phyloP scores from a whole-genome alignment of 139 green algal genomes.

The Nannochloris sp. region DNA sequence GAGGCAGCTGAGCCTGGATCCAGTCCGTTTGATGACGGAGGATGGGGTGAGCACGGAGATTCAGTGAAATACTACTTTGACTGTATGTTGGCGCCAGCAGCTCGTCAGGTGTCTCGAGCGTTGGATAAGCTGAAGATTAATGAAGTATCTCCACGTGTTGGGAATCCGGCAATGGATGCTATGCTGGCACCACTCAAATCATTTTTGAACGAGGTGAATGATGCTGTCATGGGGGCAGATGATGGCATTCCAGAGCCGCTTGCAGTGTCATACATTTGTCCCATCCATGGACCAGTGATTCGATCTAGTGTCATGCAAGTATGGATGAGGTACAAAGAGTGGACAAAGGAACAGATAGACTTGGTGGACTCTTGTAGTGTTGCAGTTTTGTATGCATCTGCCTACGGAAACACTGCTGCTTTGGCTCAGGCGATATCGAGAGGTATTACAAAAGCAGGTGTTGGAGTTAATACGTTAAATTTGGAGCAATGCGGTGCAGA shows the following conservation, averaged over 20 bases:
- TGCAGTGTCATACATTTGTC: constrained; percentile 31
- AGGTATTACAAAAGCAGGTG: constrained; percentile 74
- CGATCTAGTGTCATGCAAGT: constrained; percentile 51
- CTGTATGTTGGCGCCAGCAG: constrained; percentile 85
- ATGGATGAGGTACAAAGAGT: constrained; percentile 21
- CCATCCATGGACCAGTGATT: constrained; percentile 82
- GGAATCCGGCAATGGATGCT: neutral
- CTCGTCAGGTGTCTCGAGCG: constrained; percentile 44
- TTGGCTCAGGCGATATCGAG: constrained; percentile 81
- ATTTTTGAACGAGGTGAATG: constrained; percentile 1
- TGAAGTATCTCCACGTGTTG: neutral
- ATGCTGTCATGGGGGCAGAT: constrained; percentile 17
- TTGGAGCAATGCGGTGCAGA: constrained; percentile 64
- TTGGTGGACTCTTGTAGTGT: constrained; percentile 26
- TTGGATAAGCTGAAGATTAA: constrained; percentile 70
- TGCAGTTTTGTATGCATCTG: constrained; percentile 83
- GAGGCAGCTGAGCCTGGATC: constrained; percentile 33
- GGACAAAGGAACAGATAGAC: constrained; percentile 42
- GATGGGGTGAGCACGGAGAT: constrained; percentile 60
- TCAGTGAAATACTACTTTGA: constrained; percentile 93
- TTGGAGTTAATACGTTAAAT: constrained; percentile 87
- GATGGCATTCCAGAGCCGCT: constrained; percentile 16
- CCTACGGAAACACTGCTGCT: constrained; percentile 91
- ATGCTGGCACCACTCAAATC: constrained; percentile 7
- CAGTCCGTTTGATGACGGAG: constrained; percentile 42